Base-by-base conservation (phyloP, 106 monocot genomes). In the Dioscorea zingiberensis region DNA sequence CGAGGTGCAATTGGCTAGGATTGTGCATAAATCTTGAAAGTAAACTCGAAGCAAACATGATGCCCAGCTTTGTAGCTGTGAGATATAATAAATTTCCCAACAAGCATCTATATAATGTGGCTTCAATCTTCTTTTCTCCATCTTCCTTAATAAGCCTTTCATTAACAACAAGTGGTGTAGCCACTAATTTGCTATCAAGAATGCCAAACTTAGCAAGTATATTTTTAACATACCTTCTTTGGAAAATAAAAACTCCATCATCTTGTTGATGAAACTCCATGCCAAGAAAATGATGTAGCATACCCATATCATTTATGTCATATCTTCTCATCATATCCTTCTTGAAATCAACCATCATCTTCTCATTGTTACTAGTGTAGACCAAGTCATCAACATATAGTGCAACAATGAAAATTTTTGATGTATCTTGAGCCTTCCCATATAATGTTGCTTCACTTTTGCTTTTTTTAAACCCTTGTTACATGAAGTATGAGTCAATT, bases 381-480 rank as follows among this genome's bases (percentile, higher is more conserved):
- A 62, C 0, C 7, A 62, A 21, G 44, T 62, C 30, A 62, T 62
- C 44, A 21, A 44, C 32, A 62, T 62, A 62, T n/a, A 62, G n/a
- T 38, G 38, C 18, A 62, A 62, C 21, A 14, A 44, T 38, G 8
- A 44, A 18, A 30, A 62, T 38, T 6, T 44, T 38, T 7, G 17
- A 5, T 17, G 19, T 62, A 2, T 21, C 17, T 14, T 62, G 29
- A 7, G 3, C 38, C n/a, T 44, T 38, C 17, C 32, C 15, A 62
- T 62, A 62, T 8, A 38, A 15, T 10, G 62, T 38, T 38, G 1
- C 29, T 18, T 65, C 27, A 65, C 65, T n/a, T 17, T 56, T 65
- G 30, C 47, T 66, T 59, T 59, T 58, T 10, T 2, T 6, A 48
- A 74, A 74, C 10, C 55, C 14, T 47, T 59, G 57, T 38, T 29